Conservation (phyloP, 2,329 filamentous ascomycete species). For the Alternaria infectoria region DNA sequence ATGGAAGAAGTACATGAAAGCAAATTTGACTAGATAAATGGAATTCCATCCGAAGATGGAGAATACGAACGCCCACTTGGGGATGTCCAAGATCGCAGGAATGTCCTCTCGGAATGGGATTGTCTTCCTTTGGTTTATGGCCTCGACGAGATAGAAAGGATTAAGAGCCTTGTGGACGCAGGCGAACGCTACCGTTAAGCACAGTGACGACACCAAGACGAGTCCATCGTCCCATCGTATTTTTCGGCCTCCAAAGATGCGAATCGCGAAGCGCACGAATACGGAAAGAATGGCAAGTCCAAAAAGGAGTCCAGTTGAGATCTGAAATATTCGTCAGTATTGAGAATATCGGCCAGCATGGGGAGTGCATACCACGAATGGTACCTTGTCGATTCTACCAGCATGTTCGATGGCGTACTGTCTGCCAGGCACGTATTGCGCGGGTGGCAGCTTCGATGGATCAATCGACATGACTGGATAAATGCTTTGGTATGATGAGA, state of each 20-base stretch:
- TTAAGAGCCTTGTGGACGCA: slow-evolving; percentile 2
- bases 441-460: neutral
- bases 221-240: slow-evolving; percentile 3
- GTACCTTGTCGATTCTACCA: neutral
- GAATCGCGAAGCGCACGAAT: slow-evolving; percentile 1
- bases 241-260: neutral
- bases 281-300: neutral
- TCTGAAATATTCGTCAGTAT: neutral
- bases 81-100: slow-evolving; percentile 1
- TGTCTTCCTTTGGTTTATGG: slow-evolving; percentile 5
- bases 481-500: neutral
- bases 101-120: slow-evolving; percentile 5
- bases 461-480: neutral
- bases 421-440: slow-evolving; percentile 1
- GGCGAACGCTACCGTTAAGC: neutral
- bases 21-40: slow-evolving; percentile 6
- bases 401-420: neutral
- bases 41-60: slow-evolving; percentile 4
- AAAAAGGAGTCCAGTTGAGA: neutral
- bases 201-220: neutral
- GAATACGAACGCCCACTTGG: slow-evolving; percentile 3
- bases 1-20: slow-evolving; percentile 7
- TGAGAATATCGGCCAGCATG: neutral
- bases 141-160: slow-evolving; percentile 7
- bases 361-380: neutral